Evolutionary conservation across 805 yeast species (phyloP).

Genomic region (Candida pseudofarinosa): DNA sequence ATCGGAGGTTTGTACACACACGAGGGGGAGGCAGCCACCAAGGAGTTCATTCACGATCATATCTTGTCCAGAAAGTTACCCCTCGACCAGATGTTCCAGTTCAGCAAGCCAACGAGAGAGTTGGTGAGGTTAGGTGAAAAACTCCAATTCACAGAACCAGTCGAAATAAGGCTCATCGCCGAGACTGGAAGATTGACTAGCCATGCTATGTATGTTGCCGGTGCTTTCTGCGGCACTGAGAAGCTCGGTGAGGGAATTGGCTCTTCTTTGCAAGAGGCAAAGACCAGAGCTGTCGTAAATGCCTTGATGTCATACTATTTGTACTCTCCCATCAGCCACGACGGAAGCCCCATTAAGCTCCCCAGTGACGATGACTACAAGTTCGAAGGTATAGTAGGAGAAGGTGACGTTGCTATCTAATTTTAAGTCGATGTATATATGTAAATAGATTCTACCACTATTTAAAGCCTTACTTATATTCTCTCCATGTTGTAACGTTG

Average conservation of each 20-base stretch:
- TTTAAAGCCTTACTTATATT: background rate
- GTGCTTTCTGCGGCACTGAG: constrained; percentile 78
- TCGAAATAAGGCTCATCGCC: constrained; percentile 71
- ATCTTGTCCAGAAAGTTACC: constrained; percentile 81
- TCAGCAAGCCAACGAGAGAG: constrained; percentile 83
- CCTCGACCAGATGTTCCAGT: constrained; percentile 67
- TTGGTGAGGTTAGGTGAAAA: constrained; percentile 72
- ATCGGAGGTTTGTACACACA: constrained; percentile 81
- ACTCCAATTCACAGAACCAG: constrained; percentile 69
- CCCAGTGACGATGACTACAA: constrained; percentile 56
- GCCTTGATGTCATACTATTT: constrained; percentile 90
- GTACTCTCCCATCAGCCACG: constrained; percentile 66
- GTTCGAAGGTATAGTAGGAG: constrained; percentile 39
- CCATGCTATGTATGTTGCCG: constrained; percentile 85
- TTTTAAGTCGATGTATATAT: constrained; percentile 12
- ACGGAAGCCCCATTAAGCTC: constrained; percentile 39
- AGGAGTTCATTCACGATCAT: constrained; percentile 66
- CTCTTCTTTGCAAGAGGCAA: constrained; percentile 83
- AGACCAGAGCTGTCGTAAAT: constrained; percentile 85
- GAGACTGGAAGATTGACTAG: constrained; percentile 89
- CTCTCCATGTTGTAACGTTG: too few species aligned
- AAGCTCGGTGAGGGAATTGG: constrained; percentile 95
- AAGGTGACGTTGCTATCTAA: constrained; percentile 43
- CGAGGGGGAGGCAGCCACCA: constrained; percentile 60
- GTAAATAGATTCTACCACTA: constrained; percentile 11